Percentiles rank a stretch among this genome's conserved stretches.
Conservation (phyloP, 306 rosid genomes). For the Lupinus albus region DNA sequence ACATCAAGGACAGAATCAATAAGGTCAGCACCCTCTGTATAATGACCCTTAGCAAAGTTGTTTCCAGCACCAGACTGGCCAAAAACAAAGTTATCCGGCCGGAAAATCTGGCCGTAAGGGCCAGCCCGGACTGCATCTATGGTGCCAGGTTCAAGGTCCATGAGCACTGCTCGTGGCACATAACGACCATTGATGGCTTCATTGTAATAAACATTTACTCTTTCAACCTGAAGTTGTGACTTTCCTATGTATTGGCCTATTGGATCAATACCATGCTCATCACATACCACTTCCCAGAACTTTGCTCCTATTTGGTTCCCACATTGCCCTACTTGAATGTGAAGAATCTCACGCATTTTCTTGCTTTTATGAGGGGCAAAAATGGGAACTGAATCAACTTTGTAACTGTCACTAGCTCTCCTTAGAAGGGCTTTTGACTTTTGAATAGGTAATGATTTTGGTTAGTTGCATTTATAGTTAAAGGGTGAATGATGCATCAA, state of each 20-base stretch:
- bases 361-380: background rate
- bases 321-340: constrained; percentile 79
- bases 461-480: constrained; percentile 37
- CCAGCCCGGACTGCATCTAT: constrained; percentile 67
- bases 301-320: constrained; percentile 75
- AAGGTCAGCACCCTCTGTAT: constrained; percentile 58
- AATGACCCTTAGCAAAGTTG: constrained; percentile 72
- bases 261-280: constrained; percentile 68
- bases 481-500: background rate
- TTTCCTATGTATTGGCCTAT: constrained; percentile 54
- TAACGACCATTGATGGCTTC: constrained; percentile 64
- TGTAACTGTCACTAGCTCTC: constrained; percentile 35
- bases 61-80: constrained; percentile 77
- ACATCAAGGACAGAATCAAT: constrained; percentile 56
- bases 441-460: constrained; percentile 11
- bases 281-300: constrained; percentile 72
- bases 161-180: constrained; percentile 77
- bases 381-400: constrained; percentile 11
- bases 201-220: constrained; percentile 62
- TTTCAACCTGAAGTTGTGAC: constrained; percentile 57
- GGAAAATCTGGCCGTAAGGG: constrained; percentile 70
- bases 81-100: constrained; percentile 71
- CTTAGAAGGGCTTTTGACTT: constrained; percentile 11
- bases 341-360: constrained; percentile 77
- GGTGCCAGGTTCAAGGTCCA: constrained; percentile 88